Evolutionary conservation across 371 early-diverging fungal genomes (phyloP), one percentile per base, ranked within the genome.

Genomic region (Lichtheimia ramosa): DNA sequence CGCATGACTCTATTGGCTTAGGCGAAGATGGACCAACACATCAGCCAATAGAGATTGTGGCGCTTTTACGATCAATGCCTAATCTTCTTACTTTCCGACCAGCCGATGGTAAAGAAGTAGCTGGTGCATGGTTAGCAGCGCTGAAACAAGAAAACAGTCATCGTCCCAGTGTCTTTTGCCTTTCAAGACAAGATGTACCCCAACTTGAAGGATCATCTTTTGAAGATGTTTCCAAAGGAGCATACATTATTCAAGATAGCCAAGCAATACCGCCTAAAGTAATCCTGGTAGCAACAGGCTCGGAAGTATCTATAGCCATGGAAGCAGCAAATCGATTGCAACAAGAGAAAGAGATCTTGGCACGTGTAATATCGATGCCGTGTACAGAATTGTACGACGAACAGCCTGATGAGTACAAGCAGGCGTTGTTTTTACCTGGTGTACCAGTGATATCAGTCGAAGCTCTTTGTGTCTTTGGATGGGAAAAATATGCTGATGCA

Each of bases 21-120:
- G 92, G 92, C 65, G 99, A 99, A 78, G 99, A 99, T 77, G 99
- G 99, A 10, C 99, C 99, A 23, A 99, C 99, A 20, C 99, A 99
- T 80, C 99, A 99, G 79, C 99, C 99, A 5, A 91, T 99, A 53
- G 99, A 99, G 77, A 94, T 95, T 21, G 70, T 99, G 65, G 88
- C 98, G 43, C 79, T 88, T 66, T 79, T 96, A 25, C 91, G 99
- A 54, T 97, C 98, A 14, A 90, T 94, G 24, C 99, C 99, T 56
- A 94, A 96, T 83, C 75, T 92, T 64, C 72, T 89, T 40, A 84
- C 85, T 58, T 75, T 97, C 73, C 89, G 99, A 64, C 99, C 99
- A 43, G 96, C 96, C 54, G 98, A 98, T 74, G 97, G 97, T 51
- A 94, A 94, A 65, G 99, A 99, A 73, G 90, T 90, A 18, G 91